Conservation (phyloP, 2,329 filamentous ascomycete genomes). For the Talaromyces sp. region DNA sequence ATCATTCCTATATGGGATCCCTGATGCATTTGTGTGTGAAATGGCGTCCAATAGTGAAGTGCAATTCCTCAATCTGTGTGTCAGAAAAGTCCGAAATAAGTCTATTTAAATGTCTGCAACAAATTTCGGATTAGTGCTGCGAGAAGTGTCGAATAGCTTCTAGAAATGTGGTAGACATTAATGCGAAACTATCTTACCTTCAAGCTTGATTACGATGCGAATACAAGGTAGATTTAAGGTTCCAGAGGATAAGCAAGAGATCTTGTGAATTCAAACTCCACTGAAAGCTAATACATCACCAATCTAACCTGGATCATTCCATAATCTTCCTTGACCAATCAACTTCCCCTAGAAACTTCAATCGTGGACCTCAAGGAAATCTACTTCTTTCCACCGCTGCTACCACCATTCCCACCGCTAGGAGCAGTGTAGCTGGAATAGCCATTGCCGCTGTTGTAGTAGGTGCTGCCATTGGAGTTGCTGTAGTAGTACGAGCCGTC, state of each 20-base stretch:
- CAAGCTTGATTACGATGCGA: not conserved
- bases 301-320: not conserved
- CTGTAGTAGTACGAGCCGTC: slow-evolving; percentile 71
- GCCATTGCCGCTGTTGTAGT: slow-evolving; percentile 62
- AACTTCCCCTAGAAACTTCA: not conserved
- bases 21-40: too few relatives aligned
- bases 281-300: not conserved
- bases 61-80: too few relatives aligned
- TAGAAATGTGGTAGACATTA: too few relatives aligned
- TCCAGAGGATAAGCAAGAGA: not conserved
- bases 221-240: too few relatives aligned
- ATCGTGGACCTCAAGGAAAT: not conserved
- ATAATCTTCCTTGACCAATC: not conserved
- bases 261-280: not conserved
- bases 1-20: too few relatives aligned
- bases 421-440: slow-evolving; percentile 60
- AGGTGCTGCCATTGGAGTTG: slow-evolving; percentile 66
- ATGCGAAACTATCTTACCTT: not conserved
- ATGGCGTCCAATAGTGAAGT: too few relatives aligned
- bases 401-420: slow-evolving; percentile 34
- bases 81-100: too few relatives aligned
- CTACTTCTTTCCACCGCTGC: slow-evolving; percentile 7
- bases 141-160: too few relatives aligned
- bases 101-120: too few relatives aligned
- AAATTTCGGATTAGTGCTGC: too few relatives aligned